Conservation (phyloP, 179 eudicot genomes). For the Silene vulgaris region DNA sequence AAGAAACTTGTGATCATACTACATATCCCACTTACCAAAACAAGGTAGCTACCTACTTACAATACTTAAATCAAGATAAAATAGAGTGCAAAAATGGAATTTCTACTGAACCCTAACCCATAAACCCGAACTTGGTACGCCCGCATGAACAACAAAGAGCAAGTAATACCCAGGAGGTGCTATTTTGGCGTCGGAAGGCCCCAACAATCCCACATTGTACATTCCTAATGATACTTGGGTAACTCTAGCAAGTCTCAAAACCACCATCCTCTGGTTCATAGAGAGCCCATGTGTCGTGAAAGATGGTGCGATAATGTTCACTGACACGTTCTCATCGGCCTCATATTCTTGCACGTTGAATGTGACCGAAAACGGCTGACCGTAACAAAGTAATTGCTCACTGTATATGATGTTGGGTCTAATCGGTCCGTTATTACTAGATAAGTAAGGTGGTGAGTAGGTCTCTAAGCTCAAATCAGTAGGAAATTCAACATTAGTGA, state of each 20-base stretch:
- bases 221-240: constrained; percentile 20
- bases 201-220: constrained; percentile 30
- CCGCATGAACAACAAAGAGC: constrained; percentile 50
- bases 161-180: constrained; percentile 55
- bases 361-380: constrained; percentile 35
- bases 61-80: background rate
- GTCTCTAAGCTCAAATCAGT: constrained; percentile 77
- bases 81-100: background rate
- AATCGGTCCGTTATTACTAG: constrained; percentile 21
- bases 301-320: constrained; percentile 46
- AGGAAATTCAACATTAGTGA: constrained; percentile 54
- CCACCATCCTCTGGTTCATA: constrained; percentile 76
- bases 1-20: constrained; percentile 6
- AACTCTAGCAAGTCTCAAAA: constrained; percentile 32
- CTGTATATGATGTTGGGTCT: constrained; percentile 40
- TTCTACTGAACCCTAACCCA: constrained; percentile 42
- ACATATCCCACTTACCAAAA: constrained; percentile 10
- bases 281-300: constrained; percentile 57
- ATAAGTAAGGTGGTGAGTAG: constrained; percentile 65
- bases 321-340: constrained; percentile 28
- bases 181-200: constrained; percentile 43
- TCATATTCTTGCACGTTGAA: constrained; percentile 36
- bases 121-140: constrained; percentile 41
- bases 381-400: constrained; percentile 36
- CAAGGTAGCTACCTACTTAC: constrained; percentile 9